Evolutionary conservation across 108 stramenopile species (phyloP).

Genomic region (Cafeteria roenbergensis): DNA sequence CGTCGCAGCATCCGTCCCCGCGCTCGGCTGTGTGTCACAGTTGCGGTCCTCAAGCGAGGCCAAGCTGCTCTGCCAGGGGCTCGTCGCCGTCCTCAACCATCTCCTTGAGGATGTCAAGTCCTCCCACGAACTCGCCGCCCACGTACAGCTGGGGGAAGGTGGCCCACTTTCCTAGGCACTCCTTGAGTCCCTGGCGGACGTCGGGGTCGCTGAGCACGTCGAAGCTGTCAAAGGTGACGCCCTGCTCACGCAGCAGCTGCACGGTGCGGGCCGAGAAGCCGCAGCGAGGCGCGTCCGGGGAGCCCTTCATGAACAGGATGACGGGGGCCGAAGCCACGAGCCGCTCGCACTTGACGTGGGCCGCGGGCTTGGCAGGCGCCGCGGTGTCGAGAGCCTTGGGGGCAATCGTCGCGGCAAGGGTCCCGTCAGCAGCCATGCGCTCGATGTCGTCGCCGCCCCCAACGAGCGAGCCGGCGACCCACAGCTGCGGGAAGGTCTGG

Average conservation of each 20-base stretch:
- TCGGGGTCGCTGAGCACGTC: slow-evolving; percentile 29
- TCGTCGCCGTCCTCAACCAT: slow-evolving; percentile 31
- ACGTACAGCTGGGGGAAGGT: slow-evolving; percentile 90
- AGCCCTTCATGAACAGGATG: slow-evolving; percentile 94
- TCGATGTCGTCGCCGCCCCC: slow-evolving; percentile 94
- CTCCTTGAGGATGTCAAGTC: slow-evolving; percentile 86
- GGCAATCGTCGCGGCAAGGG: too few species aligned
- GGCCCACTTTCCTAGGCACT: slow-evolving; percentile 62
- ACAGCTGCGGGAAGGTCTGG: slow-evolving; percentile 89
- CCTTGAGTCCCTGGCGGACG: slow-evolving; percentile 27
- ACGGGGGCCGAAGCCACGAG: slow-evolving; percentile 48
- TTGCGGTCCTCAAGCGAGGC: too few species aligned
- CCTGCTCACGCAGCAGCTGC: slow-evolving; percentile 53
- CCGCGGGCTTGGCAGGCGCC: neutral
- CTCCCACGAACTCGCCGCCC: slow-evolving; percentile 83
- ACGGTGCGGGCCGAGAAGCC: slow-evolving; percentile 76
- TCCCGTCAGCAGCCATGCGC: too few species aligned
- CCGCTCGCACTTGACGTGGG: slow-evolving; percentile 32
- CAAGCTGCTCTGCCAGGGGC: neutral
- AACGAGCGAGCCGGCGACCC: slow-evolving; percentile 78
- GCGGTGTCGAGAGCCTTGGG: neutral
- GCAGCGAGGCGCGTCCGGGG: slow-evolving; percentile 68
- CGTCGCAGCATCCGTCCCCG: too few species aligned
- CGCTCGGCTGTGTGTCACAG: too few species aligned
- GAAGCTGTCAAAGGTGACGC: slow-evolving; percentile 45